Evolutionary conservation across 2,329 filamentous ascomycete species (phyloP), one percentile per base, ranked within the genome.

Genomic region (Macrophomina pseudophaseolina): DNA sequence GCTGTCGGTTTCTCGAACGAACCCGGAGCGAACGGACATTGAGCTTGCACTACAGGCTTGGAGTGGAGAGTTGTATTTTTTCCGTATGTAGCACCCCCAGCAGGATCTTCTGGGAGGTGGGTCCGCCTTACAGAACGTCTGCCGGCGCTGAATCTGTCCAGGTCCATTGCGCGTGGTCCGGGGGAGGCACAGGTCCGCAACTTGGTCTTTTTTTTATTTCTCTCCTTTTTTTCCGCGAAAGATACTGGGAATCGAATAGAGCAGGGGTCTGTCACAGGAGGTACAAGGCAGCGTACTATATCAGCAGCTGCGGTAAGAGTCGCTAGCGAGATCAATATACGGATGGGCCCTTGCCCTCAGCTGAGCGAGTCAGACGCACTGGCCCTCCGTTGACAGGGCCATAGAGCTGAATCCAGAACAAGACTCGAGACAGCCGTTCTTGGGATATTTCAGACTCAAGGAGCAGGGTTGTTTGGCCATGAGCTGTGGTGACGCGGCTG

Each of bases 81-180:
- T 12, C 32, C 52, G 12, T 54, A 38, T n/a, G 52, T 40, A 5
- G 33, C 9, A 11, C 52, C 52, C 11, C 52, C 52, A 12, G 33
- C 52, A 40, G 32, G 52, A 23, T 54, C 52, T 38, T 54, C 52
- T 7, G 52, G 52, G 4, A 54, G 52, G 16, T 54, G 33, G 32
- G 52, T 38, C 32, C 52, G 32, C 52, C 52, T 38, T 38, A 38
- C 52, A 32, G 49, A 52, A 5, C 16, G 52, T 33, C 32, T 54
- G 12, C 23, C 23, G 23, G 23, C 23, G 23, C 16, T 18, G 32
- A 54, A 38, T 4, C 52, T 54, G 32, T 54, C 52, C 32, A 54
- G 32, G 12, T 54, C 52, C 52, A 54, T 54, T 18, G 8, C 16
- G 33, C 16, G 30, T 23, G 32, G 33, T 18, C 5, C 33, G 12